Evolutionary conservation across 257 asterid species (phyloP).

Genomic region (Cinchona pubescens): DNA sequence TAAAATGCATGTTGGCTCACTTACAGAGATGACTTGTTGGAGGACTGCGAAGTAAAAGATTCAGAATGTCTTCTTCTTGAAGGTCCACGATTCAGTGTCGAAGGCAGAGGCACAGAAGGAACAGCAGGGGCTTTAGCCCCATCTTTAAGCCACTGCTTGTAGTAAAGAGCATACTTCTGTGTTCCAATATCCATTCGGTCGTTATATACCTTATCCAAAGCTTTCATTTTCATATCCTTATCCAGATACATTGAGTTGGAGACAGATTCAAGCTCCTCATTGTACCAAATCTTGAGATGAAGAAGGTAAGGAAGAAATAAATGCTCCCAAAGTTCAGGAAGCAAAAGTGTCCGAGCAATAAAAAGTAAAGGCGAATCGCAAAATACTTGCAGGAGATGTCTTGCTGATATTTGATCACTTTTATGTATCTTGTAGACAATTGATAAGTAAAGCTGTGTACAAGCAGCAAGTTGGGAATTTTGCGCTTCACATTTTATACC

Average conservation of each 20-base stretch:
- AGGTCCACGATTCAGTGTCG: constrained; percentile 26
- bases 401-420: constrained; percentile 56
- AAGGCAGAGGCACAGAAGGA: constrained; percentile 68
- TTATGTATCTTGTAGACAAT: constrained; percentile 53
- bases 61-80: constrained; percentile 57
- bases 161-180: constrained; percentile 54
- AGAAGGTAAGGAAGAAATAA: constrained; percentile 83
- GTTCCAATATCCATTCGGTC: constrained; percentile 68
- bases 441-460: constrained; percentile 65
- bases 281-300: constrained; percentile 79
- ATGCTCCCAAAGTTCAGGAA: constrained; percentile 78
- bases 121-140: constrained; percentile 63
- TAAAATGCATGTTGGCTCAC: constrained; percentile 21
- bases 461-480: constrained; percentile 50
- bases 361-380: constrained; percentile 55
- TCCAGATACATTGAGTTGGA: constrained; percentile 30
- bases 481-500: constrained; percentile 27
- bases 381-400: constrained; percentile 59
- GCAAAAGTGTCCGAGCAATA: constrained; percentile 63
- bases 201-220: constrained; percentile 45
- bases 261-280: constrained; percentile 47
- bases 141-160: constrained; percentile 70
- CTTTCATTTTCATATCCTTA: constrained; percentile 38
- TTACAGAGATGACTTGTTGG: constrained; percentile 58
- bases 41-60: constrained; percentile 37